phyloP scores from a whole-genome alignment of 176 grass and related monocot genomes.

The Carex kokanica region DNA sequence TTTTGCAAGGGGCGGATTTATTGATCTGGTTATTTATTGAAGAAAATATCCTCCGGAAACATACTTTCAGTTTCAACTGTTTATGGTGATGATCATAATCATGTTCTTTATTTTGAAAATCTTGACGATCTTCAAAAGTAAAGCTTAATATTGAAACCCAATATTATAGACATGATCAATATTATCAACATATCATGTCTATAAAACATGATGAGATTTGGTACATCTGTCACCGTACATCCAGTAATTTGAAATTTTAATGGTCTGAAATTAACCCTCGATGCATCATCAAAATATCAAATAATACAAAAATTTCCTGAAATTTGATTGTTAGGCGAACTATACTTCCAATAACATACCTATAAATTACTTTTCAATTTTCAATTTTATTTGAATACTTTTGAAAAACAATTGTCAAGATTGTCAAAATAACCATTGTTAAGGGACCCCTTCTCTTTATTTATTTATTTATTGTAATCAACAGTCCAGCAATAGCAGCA shows the following conservation, averaged over 20 bases:
- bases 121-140: not conserved
- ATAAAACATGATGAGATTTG: not conserved
- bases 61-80: slow-evolving; percentile 31
- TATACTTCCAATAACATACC: no score
- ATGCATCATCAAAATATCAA: no score
- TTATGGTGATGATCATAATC: not conserved
- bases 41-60: not conserved
- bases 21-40: not conserved
- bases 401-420: no score
- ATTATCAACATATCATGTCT: not conserved
- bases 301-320: no score
- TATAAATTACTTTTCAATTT: not conserved
- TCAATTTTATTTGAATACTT: not conserved
- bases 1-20: slow-evolving; percentile 23
- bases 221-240: not conserved
- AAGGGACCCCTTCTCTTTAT: no score
- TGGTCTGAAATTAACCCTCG: no score
- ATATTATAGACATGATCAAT: not conserved
- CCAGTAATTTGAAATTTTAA: not conserved
- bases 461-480: not conserved
- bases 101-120: not conserved
- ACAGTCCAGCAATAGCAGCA: not conserved
- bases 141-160: not conserved
- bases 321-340: not conserved
- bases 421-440: no score